Conservation (phyloP, 345 rosid species). For the Euphorbia pulcherrima region DNA sequence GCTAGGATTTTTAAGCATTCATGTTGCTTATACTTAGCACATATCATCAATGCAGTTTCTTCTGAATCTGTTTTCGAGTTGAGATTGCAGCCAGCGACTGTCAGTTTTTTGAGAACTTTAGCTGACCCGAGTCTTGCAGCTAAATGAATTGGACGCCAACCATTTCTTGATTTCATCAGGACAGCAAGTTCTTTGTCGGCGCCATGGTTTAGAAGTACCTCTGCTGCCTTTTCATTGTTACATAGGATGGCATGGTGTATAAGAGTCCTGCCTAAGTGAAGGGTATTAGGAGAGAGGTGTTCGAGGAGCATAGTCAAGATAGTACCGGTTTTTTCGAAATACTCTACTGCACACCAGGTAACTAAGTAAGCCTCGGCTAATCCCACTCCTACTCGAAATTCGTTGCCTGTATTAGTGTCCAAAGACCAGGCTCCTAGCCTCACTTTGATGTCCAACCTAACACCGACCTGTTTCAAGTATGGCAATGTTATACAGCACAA, state of each 20-base stretch:
- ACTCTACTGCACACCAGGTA: constrained; percentile 93
- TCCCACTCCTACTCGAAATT: constrained; percentile 89
- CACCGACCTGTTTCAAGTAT: constrained; percentile 57
- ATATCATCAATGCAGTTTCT: constrained; percentile 71
- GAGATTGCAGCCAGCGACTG: constrained; percentile 52
- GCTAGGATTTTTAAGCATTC: constrained; percentile 61
- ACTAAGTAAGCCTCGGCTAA: constrained; percentile 80
- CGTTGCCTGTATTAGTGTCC: constrained; percentile 83
- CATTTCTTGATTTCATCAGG: constrained; percentile 36
- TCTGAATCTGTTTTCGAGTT: constrained; percentile 67
- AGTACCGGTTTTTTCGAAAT: constrained; percentile 71
- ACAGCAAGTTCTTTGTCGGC: constrained; percentile 54
- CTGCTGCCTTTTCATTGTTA: constrained; percentile 58
- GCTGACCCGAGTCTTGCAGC: constrained; percentile 63
- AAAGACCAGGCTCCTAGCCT: constrained; percentile 94
- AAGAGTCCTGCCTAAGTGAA: constrained; percentile 73
- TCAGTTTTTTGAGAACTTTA: constrained; percentile 46
- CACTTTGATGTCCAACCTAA: constrained; percentile 49
- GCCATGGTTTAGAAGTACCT: constrained; percentile 54
- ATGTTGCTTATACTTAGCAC: constrained; percentile 52
- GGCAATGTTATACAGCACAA: background rate
- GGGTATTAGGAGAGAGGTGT: constrained; percentile 39
- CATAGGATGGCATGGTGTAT: constrained; percentile 92
- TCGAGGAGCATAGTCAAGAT: constrained; percentile 63
- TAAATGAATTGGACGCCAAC: constrained; percentile 65